Evolutionary conservation across 164 flowering plant species (phyloP).

Genomic region (Dillenia turbinata): DNA sequence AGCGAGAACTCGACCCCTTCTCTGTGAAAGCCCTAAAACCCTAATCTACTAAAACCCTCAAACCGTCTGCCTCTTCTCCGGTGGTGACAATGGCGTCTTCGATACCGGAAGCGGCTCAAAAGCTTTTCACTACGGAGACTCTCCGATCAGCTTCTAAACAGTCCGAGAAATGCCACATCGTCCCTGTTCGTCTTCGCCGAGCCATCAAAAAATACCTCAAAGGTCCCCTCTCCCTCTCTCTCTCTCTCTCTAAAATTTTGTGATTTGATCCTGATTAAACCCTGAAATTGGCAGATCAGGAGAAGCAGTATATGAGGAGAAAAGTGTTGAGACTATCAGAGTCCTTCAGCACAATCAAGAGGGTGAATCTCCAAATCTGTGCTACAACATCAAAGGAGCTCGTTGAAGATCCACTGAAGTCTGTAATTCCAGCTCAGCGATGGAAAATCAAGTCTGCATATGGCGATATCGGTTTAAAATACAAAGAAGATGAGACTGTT

Average conservation of each 20-base stretch:
- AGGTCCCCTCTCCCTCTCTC: constrained; percentile 34
- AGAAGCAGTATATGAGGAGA: constrained; percentile 63
- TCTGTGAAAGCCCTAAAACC: not conserved
- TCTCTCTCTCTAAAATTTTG: not conserved
- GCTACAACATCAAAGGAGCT: constrained; percentile 58
- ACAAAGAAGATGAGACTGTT: constrained; percentile 62
- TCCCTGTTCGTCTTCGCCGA: constrained; percentile 79
- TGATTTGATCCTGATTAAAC: not conserved
- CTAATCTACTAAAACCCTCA: constrained; percentile 8
- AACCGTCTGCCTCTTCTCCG: not conserved
- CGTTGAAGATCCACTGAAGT: constrained; percentile 69
- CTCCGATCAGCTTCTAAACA: constrained; percentile 76
- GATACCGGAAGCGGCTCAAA: constrained; percentile 50
- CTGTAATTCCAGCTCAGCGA: constrained; percentile 46
- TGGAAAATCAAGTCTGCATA: constrained; percentile 83
- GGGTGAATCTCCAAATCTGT: constrained; percentile 39
- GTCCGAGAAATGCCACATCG: constrained; percentile 49
- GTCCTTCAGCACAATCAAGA: constrained; percentile 67
- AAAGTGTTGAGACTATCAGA: constrained; percentile 72
- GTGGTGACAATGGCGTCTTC: constrained; percentile 42
- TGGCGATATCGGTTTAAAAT: constrained; percentile 80
- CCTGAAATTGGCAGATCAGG: constrained; percentile 49
- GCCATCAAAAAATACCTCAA: constrained; percentile 71
- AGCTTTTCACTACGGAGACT: constrained; percentile 61
- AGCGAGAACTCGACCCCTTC: too few relatives aligned